Evolutionary conservation across 2,329 filamentous ascomycete genomes (phyloP), one percentile per base, ranked within the genome.

Genomic region (Fusarium solani-melongenae): DNA sequence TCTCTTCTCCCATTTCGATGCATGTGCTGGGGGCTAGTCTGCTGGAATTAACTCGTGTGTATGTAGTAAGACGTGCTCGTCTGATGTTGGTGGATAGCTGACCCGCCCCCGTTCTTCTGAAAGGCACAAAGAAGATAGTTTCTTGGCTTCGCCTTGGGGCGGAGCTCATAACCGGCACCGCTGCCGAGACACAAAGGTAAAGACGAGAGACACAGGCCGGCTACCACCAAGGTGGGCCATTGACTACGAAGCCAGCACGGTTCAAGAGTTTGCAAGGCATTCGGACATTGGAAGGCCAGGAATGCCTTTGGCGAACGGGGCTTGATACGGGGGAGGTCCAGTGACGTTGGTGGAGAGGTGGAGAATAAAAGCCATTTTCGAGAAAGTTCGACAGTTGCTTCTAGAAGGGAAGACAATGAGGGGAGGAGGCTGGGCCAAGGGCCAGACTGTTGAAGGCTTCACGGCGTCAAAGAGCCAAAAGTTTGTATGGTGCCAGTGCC

Each of bases 381-480:
- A 51, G 12, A 55, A 33, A 70, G 62, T 44, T 63, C 49, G 44
- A 38, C 22, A 56, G 49, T 20, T 36, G 59, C 46, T 71, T 68
- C 64, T 20, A 71, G 49, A 71, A 72, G 64, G 44, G 34, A 57
- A 17, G 58, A 38, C 57, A n/a, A 41, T 31, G 15, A 22, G 20
- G 22, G 14, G 20, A 24, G 58, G 20, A 4, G 56, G 34, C 60
- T 29, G 29, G 29, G 31, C 36, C 34, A 66, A 58, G 38, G 49
- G 31, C 33, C 5, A 29, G 27, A 36, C 27, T 39, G 59, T 24
- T 34, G 61, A 56, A 53, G 61, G 36, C 61, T 63, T 56, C 61
- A 56, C n/a, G 49, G 61, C 49, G 49, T 44, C 14, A 20, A 31
- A 44, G 49, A 39, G 29, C 22, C 12, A 12, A 38, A 34, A 44